Conservation (phyloP, 2,329 filamentous ascomycete genomes). For the Hirsutella rhossiliensis region DNA sequence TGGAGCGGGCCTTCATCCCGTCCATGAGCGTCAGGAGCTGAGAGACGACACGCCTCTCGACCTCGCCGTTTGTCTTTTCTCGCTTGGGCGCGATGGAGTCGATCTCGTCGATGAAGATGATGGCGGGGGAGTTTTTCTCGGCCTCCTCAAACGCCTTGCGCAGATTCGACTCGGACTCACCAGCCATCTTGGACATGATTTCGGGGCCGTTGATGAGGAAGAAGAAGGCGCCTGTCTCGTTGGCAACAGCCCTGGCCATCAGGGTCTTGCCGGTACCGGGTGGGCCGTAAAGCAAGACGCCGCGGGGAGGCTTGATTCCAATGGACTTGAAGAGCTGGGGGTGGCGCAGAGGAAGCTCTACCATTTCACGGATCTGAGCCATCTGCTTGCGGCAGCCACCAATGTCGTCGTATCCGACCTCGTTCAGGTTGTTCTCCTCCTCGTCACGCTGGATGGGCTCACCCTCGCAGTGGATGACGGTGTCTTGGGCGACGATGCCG, state of each 20-base stretch:
- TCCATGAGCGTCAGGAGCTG: conserved; percentile 98
- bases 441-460: conserved; percentile 82
- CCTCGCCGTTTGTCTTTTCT: conserved; percentile 99
- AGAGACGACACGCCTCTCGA: conserved; percentile 95
- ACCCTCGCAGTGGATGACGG: conserved; percentile 96
- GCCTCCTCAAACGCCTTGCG: conserved; percentile 99
- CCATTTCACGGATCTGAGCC: conserved; percentile 98
- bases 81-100: conserved; percentile 98
- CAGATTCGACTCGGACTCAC: conserved; percentile 96
- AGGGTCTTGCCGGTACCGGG: conserved; percentile 99
- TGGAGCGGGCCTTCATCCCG: conserved; percentile 98
- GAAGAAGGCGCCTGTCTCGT: conserved; percentile 98
- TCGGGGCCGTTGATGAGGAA: conserved; percentile 99
- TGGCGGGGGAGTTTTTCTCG: conserved; percentile 97
- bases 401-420: conserved; percentile 98
- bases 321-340: conserved; percentile 99
- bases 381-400: conserved; percentile 99
- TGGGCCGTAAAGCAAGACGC: conserved; percentile 92
- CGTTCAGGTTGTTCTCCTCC: conserved; percentile 97
- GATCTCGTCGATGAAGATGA: conserved; percentile 99
- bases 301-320: conserved; percentile 97
- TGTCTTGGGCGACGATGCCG: conserved; percentile 97
- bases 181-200: conserved; percentile 99
- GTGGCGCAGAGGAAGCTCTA: conserved; percentile 91
- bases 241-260: conserved; percentile 97